Percentiles rank a stretch among this genome's conserved stretches.
phyloP scores from a whole-genome alignment of 495 filamentous ascomycete species.

The Annulohypoxylon stygium region DNA sequence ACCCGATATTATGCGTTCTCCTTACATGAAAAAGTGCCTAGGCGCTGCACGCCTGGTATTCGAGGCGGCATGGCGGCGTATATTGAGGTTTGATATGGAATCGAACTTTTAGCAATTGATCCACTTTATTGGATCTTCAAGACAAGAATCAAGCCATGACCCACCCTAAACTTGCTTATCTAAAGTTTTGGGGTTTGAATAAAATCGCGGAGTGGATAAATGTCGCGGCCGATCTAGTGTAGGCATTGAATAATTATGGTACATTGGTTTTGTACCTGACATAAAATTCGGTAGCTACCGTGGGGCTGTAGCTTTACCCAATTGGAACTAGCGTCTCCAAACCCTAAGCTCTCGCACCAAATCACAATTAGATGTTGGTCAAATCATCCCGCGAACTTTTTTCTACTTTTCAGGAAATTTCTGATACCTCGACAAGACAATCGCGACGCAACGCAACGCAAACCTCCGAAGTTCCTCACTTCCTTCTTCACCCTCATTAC shows the following conservation, averaged over 20 bases:
- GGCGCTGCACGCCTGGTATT: constrained; percentile 72
- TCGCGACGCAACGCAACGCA: constrained; percentile 53
- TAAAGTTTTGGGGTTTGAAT: background rate
- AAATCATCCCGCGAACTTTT: constrained; percentile 49
- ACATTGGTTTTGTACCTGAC: constrained; percentile 7
- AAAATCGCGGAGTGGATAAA: constrained; percentile 33
- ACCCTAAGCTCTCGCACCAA: constrained; percentile 50
- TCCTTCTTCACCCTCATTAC: constrained; percentile 60
- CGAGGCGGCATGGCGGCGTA: constrained; percentile 77
- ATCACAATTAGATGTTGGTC: constrained; percentile 45
- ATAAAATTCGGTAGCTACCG: constrained; percentile 3
- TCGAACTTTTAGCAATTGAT: constrained; percentile 40
- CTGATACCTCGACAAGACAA: constrained; percentile 46
- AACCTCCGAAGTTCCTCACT: constrained; percentile 59
- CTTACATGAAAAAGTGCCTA: constrained; percentile 73
- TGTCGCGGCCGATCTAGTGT: background rate
- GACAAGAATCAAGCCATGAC: background rate
- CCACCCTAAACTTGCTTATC: background rate
- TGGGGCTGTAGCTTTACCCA: constrained; percentile 12
- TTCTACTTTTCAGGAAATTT: constrained; percentile 28
- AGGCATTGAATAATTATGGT: too few species aligned
- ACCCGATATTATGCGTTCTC: constrained; percentile 6
- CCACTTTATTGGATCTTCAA: constrained; percentile 35
- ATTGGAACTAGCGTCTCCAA: constrained; percentile 42
- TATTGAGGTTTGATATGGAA: constrained; percentile 28